Base-by-base conservation (phyloP, 2,329 filamentous ascomycete species). In the Fusarium tjaetaba region DNA sequence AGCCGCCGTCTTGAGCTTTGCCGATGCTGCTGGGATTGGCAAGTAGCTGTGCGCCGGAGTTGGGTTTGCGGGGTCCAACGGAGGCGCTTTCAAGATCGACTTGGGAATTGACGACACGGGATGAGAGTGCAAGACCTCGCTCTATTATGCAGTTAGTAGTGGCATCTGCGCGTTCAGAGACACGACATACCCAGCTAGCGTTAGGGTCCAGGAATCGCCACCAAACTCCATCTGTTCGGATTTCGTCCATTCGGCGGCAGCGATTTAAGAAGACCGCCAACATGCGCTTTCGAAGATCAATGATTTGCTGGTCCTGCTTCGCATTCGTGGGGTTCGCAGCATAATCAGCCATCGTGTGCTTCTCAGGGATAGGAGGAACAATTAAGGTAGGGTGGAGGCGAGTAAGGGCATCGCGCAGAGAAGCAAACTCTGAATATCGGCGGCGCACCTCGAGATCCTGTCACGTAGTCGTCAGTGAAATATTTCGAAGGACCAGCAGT, bases 151-250 rank as follows among this genome's bases (percentile, higher is more conserved):
- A 52, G 58, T 80, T 74, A 81, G 78, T 59, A 45, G 46, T 42
- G 16, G 9, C 64, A 24, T 38, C 10, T 15, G 39, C 14, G 45
- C 22, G 22, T 38, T 34, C 20, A 30, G 53, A 57, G 20, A 36
- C 38, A 61, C 74, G 10, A 71, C 84, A 41, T 90, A 97, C 95
- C 96, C 96, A 99, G 89, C 96, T 98, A 30, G 96, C 95, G 81
- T 99, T 98, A 16, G 97, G 96, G 81, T 99, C 96, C 39, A 99
- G 87, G 80, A 99, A 99, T 75, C 95, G 92, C 95, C 96, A 98
- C 91, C 95, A 97, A 32, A 99, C 95, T 6, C 96, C 96, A 79
- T 99, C 96, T 68, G 95, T 93, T 60, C 94, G 89, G 34, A 99
- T 92, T 65, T 96, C 92, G 77, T 96, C 93, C 96, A 98, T 98